phyloP scores from a whole-genome alignment of 2,329 filamentous ascomycete genomes.

The Claviceps quebecensis region DNA sequence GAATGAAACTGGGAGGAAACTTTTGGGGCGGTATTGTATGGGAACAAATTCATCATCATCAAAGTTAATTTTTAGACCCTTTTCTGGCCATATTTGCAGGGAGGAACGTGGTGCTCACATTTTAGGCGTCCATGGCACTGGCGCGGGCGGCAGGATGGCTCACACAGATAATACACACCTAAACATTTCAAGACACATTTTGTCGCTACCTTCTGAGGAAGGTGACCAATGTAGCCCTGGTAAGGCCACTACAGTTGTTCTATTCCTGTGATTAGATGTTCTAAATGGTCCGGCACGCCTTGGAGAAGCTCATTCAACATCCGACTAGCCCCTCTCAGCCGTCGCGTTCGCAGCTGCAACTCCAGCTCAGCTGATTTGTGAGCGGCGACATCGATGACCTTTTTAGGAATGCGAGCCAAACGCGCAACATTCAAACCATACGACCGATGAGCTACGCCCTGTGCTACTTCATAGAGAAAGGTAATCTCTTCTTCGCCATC shows the following conservation, averaged over 20 bases:
- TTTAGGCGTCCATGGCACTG: neutral
- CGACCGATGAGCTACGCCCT: conserved; percentile 82
- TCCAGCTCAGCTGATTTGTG: conserved; percentile 71
- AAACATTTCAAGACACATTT: neutral
- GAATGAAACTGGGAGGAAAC: neutral
- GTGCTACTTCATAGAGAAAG: conserved; percentile 83
- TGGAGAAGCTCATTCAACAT: conserved; percentile 29
- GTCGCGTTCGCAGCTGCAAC: conserved; percentile 49
- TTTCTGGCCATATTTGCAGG: neutral
- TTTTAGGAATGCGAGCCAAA: conserved; percentile 64
- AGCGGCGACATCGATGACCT: conserved; percentile 67
- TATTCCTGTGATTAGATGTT: conserved; percentile 39
- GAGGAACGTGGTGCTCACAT: neutral
- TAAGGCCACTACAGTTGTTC: conserved; percentile 42
- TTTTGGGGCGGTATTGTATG: neutral
- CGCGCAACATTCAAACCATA: conserved; percentile 91
- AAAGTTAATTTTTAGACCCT: neutral
- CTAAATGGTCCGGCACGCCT: conserved; percentile 27
- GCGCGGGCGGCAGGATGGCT: neutral
- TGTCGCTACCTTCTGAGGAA: neutral
- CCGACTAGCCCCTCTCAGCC: conserved; percentile 36
- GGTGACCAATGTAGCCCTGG: neutral
- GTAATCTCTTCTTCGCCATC: conserved; percentile 65
- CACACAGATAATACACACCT: neutral
- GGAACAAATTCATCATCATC: neutral